A percentile compares a stretch with the other conserved stretches of the same genome.
Evolutionary conservation across 495 filamentous ascomycete species (phyloP).

Genomic region (Aspergillus incahuasiensis): DNA sequence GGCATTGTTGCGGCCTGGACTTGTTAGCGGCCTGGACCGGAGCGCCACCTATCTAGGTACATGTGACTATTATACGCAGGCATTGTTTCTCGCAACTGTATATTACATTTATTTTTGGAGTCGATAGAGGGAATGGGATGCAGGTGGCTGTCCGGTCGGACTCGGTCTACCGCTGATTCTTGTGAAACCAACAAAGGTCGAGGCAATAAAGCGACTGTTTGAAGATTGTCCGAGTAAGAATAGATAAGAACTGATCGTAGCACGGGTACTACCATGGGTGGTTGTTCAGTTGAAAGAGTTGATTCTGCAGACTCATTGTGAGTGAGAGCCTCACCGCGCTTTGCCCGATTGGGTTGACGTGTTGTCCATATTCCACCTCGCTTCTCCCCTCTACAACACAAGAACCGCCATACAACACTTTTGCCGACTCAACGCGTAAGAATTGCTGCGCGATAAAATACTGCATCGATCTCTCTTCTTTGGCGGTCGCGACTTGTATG

Average conservation of each 20-base stretch:
- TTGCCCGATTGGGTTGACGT: constrained; percentile 11
- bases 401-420: not conserved
- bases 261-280: not conserved
- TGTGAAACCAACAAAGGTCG: not conserved
- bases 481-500: not conserved
- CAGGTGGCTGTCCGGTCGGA: constrained; percentile 4
- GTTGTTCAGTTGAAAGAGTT: not conserved
- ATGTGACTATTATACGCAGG: constrained; percentile 6
- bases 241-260: not conserved
- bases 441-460: not conserved
- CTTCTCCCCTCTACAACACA: not conserved
- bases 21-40: constrained; percentile 45
- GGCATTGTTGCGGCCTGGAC: constrained; percentile 91
- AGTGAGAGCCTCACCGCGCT: not conserved
- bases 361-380: constrained; percentile 2
- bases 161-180: not conserved
- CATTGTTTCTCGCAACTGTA: constrained; percentile 11
- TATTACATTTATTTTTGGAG: constrained; percentile 15
- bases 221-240: not conserved
- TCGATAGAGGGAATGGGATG: constrained; percentile 11
- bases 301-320: not conserved
- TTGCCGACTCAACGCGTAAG: constrained; percentile 4
- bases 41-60: not conserved
- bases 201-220: not conserved
- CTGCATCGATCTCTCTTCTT: not conserved